These are phyloP conservation scores for Scheffersomyces segobiensis DNA, from an alignment of 1,139 yeast species.

Conservation along the genomic window DNA sequence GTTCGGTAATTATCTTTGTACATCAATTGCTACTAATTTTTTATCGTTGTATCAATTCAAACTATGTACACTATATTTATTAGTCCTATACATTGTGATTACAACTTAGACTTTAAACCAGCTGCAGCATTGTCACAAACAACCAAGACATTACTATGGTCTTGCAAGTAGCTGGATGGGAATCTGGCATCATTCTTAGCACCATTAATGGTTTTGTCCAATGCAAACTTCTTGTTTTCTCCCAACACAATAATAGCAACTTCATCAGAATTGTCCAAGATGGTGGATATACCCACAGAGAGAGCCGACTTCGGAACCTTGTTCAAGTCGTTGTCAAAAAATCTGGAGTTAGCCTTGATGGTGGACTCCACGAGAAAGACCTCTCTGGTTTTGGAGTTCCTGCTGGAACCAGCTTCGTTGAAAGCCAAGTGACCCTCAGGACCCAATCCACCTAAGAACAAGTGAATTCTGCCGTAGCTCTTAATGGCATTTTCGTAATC, in stretches of 20 bases:
- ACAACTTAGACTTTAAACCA: constrained; percentile 35
- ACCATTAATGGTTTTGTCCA: constrained; percentile 44
- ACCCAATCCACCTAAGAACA: constrained; percentile 64
- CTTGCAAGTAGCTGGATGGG: constrained; percentile 51
- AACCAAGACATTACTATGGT: constrained; percentile 44
- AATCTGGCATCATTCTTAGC: constrained; percentile 32
- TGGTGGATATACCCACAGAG: constrained; percentile 64
- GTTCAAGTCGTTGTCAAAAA: constrained; percentile 46
- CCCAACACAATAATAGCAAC: constrained; percentile 53
- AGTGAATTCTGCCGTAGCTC: constrained; percentile 51
- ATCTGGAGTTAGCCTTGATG: constrained; percentile 57
- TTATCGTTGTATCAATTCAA: background rate
- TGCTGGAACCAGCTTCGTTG: constrained; percentile 58
- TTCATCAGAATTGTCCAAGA: constrained; percentile 58
- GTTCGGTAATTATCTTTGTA: background rate
- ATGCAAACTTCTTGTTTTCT: constrained; percentile 41
- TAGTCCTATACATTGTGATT: constrained; percentile 1
- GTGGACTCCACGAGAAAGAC: constrained; percentile 55
- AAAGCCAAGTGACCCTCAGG: constrained; percentile 69
- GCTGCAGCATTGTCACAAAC: constrained; percentile 51
- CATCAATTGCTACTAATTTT: no score
- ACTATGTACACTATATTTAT: background rate
- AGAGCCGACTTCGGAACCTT: constrained; percentile 58
- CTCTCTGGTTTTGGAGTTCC: constrained; percentile 49
- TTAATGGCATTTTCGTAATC: constrained; percentile 53